phyloP scores from a whole-genome alignment of 2,329 filamentous ascomycete genomes.

The Penicillium psychrosexuale region DNA sequence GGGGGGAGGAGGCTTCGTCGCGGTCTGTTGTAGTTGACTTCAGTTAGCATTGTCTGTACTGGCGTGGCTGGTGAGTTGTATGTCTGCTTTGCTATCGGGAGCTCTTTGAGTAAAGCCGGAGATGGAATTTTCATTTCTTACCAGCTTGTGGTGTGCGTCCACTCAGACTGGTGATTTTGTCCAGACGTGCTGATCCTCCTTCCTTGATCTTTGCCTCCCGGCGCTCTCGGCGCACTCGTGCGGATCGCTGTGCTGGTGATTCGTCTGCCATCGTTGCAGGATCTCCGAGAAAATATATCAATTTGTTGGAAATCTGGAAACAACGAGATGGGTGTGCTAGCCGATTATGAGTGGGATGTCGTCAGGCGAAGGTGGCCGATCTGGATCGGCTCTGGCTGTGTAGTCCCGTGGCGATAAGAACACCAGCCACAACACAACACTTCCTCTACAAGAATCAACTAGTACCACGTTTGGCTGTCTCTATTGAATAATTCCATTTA shows the following conservation, averaged over 20 bases:
- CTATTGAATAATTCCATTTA: background rate
- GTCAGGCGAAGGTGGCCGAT: background rate
- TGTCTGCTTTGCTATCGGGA: background rate
- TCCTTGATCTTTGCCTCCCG: conserved; percentile 61
- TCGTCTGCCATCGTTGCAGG: conserved; percentile 39
- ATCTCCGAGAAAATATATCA: background rate
- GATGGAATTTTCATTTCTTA: conserved; percentile 18
- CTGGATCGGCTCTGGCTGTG: background rate
- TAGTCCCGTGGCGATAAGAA: conserved; percentile 21
- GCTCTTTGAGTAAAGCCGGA: background rate
- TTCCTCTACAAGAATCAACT: background rate
- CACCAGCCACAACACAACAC: conserved; percentile 1
- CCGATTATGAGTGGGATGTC: background rate
- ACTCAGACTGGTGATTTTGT: conserved; percentile 60
- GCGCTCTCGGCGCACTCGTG: conserved; percentile 61
- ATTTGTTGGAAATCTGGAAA: no score
- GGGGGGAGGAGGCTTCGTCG: conserved; percentile 25
- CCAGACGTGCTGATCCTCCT: conserved; percentile 57
- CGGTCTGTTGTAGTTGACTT: conserved; percentile 17
- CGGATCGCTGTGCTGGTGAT: conserved; percentile 50
- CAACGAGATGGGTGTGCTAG: background rate
- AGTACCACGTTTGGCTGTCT: background rate
- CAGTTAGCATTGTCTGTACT: conserved; percentile 8
- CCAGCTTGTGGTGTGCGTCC: conserved; percentile 47
- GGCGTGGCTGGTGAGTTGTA: background rate